These are phyloP conservation scores for Penicillium griseofulvum DNA, from an alignment of 2,329 filamentous ascomycete genomes.

Conservation along the genomic window DNA sequence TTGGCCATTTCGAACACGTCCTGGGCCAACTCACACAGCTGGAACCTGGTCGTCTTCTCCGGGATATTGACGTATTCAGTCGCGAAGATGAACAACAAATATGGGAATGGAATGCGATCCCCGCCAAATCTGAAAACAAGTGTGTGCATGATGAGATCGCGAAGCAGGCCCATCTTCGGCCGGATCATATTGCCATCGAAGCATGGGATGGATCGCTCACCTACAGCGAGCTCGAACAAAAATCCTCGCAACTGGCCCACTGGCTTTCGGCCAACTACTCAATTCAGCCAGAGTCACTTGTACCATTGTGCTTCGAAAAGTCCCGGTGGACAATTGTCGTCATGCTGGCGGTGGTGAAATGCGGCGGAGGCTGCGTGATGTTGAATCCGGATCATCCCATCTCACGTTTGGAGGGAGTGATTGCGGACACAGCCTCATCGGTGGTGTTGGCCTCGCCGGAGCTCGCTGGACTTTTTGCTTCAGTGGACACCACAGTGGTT, in stretches of 20 bases:
- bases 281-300: background rate
- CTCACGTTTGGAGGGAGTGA: background rate
- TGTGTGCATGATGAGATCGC: conserved; percentile 10
- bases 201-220: conserved; percentile 31
- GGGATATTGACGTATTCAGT: conserved; percentile 7
- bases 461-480: background rate
- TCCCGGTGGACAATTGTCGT: conserved; percentile 18
- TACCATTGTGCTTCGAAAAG: background rate
- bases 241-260: conserved; percentile 31
- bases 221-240: conserved; percentile 26
- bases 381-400: conserved; percentile 1
- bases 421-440: conserved; percentile 1
- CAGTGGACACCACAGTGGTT: background rate
- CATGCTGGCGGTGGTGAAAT: conserved; percentile 10
- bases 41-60: background rate
- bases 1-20: conserved; percentile 5
- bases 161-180: conserved; percentile 6
- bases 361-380: background rate
- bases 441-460: conserved; percentile 1
- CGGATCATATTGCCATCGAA: conserved; percentile 7
- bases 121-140: background rate
- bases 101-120: conserved; percentile 8
- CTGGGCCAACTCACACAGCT: background rate
- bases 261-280: conserved; percentile 25
- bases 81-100: conserved; percentile 8